Evolutionary conservation across 768 basidiomycete genomes (phyloP).

Genomic region (Infundibulicybe gibba): DNA sequence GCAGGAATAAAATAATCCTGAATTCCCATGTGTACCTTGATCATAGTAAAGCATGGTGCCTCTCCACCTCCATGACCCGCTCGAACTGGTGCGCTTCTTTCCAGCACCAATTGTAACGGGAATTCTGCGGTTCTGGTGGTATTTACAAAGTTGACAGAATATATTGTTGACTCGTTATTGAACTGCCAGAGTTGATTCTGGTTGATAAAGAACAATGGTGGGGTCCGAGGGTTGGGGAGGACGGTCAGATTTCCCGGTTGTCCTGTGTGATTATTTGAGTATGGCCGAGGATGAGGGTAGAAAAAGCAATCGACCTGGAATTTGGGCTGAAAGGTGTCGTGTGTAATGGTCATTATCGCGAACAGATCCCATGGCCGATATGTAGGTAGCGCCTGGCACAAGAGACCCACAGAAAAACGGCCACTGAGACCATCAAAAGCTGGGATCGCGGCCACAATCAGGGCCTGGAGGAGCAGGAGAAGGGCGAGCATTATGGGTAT

Average conservation of each 20-base stretch:
- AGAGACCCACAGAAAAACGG: constrained; percentile 33
- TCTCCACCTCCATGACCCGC: constrained; percentile 51
- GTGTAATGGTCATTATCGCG: constrained; percentile 11
- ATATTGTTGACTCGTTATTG: constrained; percentile 53
- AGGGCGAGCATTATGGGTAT: constrained; percentile 16
- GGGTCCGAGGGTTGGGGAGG: constrained; percentile 22
- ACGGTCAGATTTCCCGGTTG: constrained; percentile 46
- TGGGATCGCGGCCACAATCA: constrained; percentile 30
- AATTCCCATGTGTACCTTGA: constrained; percentile 33
- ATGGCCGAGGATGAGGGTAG: neutral
- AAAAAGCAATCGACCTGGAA: constrained; percentile 22
- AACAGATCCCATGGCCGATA: constrained; percentile 30
- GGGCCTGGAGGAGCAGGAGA: constrained; percentile 15
- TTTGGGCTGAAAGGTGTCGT: constrained; percentile 26
- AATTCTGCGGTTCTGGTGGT: constrained; percentile 36
- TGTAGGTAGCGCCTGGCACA: constrained; percentile 37
- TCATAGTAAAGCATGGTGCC: constrained; percentile 54
- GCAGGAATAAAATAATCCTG: constrained; percentile 44
- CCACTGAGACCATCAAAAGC: constrained; percentile 37
- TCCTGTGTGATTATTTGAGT: constrained; percentile 24
- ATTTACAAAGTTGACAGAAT: constrained; percentile 52
- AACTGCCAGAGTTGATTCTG: constrained; percentile 48
- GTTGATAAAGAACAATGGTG: constrained; percentile 53
- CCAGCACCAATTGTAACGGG: constrained; percentile 46
- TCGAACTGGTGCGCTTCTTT: constrained; percentile 31